Evolutionary conservation across 2,329 filamentous ascomycete species (phyloP).

Genomic region (Emmonsiellopsis sp.): DNA sequence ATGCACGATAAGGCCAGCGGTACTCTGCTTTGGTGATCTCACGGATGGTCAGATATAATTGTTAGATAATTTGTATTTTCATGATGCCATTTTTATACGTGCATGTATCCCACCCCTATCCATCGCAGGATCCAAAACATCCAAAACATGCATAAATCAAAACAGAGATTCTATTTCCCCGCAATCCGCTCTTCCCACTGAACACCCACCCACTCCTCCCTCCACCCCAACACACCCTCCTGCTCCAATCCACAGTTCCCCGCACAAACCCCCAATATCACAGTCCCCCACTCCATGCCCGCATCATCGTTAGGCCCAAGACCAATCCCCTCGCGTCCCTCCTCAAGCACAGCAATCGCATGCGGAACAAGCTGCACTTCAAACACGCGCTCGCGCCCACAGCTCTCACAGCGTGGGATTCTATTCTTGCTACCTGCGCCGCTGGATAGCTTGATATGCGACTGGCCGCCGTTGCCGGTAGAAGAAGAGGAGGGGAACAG

Average conservation of each 20-base stretch:
- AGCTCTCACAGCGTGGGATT: slow-evolving; percentile 68
- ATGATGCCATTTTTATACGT: too few species aligned
- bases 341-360: slow-evolving; percentile 80
- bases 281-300: slow-evolving; percentile 97
- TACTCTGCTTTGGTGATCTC: too few species aligned
- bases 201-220: slow-evolving; percentile 95
- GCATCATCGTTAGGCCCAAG: slow-evolving; percentile 50
- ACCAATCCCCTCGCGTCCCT: slow-evolving; percentile 51
- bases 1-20: too few species aligned
- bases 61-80: too few species aligned
- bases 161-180: slow-evolving; percentile 8
- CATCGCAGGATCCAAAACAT: too few species aligned
- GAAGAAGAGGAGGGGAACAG: slow-evolving; percentile 34
- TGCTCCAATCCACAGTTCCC: slow-evolving; percentile 62
- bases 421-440: slow-evolving; percentile 26
- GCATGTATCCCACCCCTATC: too few species aligned
- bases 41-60: too few species aligned
- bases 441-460: slow-evolving; percentile 20
- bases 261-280: slow-evolving; percentile 77
- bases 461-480: slow-evolving; percentile 9
- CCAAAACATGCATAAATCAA: background rate
- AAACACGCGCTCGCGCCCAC: slow-evolving; percentile 66
- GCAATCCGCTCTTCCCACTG: slow-evolving; percentile 74
- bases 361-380: slow-evolving; percentile 90
- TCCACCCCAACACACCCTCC: slow-evolving; percentile 60